Percentiles rank a stretch among this genome's conserved stretches.
These are phyloP conservation scores for Stylosanthes scabra DNA, from an alignment of 331 rosid species.

Conservation along the genomic window DNA sequence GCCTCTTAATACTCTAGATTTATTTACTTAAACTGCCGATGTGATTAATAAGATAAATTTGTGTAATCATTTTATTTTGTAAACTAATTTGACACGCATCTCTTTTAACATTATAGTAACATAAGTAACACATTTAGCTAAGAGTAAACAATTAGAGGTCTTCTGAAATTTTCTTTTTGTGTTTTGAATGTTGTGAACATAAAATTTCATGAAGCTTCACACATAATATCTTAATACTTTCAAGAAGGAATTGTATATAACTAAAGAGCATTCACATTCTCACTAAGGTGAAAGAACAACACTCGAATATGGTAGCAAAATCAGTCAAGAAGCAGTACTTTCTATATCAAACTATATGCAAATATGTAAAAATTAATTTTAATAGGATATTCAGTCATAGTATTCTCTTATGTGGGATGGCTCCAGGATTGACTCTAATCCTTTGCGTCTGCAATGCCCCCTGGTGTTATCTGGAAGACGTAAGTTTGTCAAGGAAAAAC, in stretches of 20 bases:
- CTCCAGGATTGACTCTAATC: slow-evolving; percentile 51
- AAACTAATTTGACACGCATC: too few species aligned
- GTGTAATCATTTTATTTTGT: too few species aligned
- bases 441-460: slow-evolving; percentile 95
- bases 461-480: slow-evolving; percentile 94
- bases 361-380: slow-evolving; percentile 39
- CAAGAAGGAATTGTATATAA: slow-evolving; percentile 28
- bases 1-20: slow-evolving; percentile 6
- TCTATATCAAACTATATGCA: slow-evolving; percentile 25
- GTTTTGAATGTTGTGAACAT: background rate
- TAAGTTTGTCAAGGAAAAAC: slow-evolving; percentile 61
- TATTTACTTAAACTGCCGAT: background rate
- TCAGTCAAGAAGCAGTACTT: slow-evolving; percentile 26
- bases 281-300: background rate
- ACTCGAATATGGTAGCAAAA: slow-evolving; percentile 4
- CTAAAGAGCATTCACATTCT: background rate
- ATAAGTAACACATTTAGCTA: too few species aligned
- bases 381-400: slow-evolving; percentile 27
- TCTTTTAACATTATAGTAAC: too few species aligned
- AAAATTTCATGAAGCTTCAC: too few species aligned
- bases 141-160: too few species aligned
- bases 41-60: background rate
- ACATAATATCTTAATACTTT: slow-evolving; percentile 18
- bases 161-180: background rate
- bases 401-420: background rate